phyloP scores from a whole-genome alignment of 192 early-diverging fungal genomes.

The Coemansia sp. region DNA sequence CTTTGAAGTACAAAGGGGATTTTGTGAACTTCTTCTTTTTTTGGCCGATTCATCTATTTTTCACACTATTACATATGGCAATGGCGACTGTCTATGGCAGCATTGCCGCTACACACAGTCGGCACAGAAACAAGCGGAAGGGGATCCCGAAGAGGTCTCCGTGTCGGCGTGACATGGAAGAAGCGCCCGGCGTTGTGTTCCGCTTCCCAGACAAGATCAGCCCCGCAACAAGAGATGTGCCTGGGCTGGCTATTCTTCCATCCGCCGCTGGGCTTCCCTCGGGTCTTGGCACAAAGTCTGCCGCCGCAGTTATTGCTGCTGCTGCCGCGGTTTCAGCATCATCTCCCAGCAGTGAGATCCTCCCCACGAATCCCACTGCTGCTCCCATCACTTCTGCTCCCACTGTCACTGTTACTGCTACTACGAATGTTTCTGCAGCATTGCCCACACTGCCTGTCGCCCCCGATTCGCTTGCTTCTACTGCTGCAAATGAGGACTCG shows the following conservation, averaged over 20 bases:
- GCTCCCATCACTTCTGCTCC: conserved; percentile 2
- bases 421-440: conserved; percentile 8
- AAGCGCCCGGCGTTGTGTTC: conserved; percentile 53
- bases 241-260: conserved; percentile 43
- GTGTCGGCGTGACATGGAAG: conserved; percentile 51
- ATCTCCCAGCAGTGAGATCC: conserved; percentile 3
- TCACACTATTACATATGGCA: neutral
- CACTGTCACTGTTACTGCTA: conserved; percentile 6
- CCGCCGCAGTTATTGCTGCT: conserved; percentile 40
- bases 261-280: conserved; percentile 49
- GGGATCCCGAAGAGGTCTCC: conserved; percentile 54
- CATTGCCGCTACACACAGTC: conserved; percentile 18
- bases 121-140: conserved; percentile 51
- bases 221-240: conserved; percentile 12
- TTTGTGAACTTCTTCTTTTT: neutral
- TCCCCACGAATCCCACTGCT: conserved; percentile 1
- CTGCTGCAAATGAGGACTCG: conserved; percentile 7
- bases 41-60: neutral
- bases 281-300: conserved; percentile 46
- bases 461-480: conserved; percentile 14
- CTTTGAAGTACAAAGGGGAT: too few relatives aligned
- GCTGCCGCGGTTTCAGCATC: conserved; percentile 26
- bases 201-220: conserved; percentile 55
- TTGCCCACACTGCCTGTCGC: conserved; percentile 8
- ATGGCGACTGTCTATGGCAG: conserved; percentile 38